Evolutionary conservation across 2,329 filamentous ascomycete species (phyloP), one percentile per base, ranked within the genome.

Genomic region (Elsinoe arachidis): DNA sequence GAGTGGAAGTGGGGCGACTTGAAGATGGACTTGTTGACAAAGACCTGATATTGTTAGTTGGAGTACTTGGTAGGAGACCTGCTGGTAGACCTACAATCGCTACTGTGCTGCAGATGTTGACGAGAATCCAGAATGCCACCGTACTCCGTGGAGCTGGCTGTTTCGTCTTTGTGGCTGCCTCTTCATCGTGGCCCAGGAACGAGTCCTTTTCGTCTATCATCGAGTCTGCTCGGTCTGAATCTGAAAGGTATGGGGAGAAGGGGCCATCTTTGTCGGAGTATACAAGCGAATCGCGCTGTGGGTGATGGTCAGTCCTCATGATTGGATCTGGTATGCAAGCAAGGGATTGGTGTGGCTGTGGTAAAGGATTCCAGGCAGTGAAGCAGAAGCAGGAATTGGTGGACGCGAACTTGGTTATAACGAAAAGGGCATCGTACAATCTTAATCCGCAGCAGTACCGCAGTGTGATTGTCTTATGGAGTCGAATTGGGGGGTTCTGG

Each of bases 11-110:
- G 44, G n/a, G 58, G 56, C 7, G 55, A 43, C 17, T 38, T 30
- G 54, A 61, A 61, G 47, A 61, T 58, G 44, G 55, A 55, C 30
- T 61, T 61, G 56, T 61, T 61, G 56, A 60, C 54, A 37, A 60
- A 61, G 26, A 61, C 54, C 54, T 56, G 43, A 19, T n/a, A 11
- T 17, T 21, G 21, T 35, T 41, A 37, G 35, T 14, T 19, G 19
- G 37, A 12, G 26, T 2, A 5, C 38, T 2, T 9, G n/a, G 10
- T 9, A 30, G 19, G 35, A n/a, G 43, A 21, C 5, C 23, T 26
- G n/a, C n/a, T 17, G n/a, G 34, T 21, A 14, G n/a, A 38, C 54
- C 11, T 46, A 56, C 60, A 17, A 61, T 61, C 3, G 59, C 49
- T 21, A 58, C 58, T 9, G 59, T 61, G 15, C 57, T 58, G 55